Evolutionary conservation across 805 yeast species (phyloP), one percentile per base, ranked within the genome.

Genomic region (Monosporozyma servazzii): DNA sequence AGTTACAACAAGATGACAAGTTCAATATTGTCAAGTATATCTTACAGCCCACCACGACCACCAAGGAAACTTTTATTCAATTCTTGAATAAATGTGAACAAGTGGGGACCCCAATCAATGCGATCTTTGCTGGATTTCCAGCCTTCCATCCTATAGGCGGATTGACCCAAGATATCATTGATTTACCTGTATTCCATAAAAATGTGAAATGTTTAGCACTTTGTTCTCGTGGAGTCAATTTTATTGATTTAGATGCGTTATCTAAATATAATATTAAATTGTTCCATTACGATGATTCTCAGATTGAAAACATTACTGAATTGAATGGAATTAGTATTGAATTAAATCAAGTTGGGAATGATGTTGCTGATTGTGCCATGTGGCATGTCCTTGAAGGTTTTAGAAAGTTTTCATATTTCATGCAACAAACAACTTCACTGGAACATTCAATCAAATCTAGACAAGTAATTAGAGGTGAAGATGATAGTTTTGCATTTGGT

Each of bases 361-460:
- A 83, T 20, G 87, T 82, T 15, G 86, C 85, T 2, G 87, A 82
- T 56, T 71, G 80, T 54, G 85, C 76, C 1, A 63, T 82, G 56
- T 81, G 75, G 74, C 77, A 77, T 55, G 69, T 81, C 1, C 61
- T 82, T 53, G 75, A 76, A 46, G 71, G 78, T 3, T 82, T 79
- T 66, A 70, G 88, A 53, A 72, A 73, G 56, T 79, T 75, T 59
- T 68, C 72, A 5, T 58, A 69, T 29, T 73, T 72, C 50, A 70
- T 68, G 48, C 51, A 51, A 3, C 56, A 58, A 30, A 54, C 72
- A 17, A 63, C 66, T 8, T 60, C 66, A 9, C 48, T 54, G 42
- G 70, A 72, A 23, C 68, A 76, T 56, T 74, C 81, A 1, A 66
- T 73, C 6, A 51, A 52, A 9, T 65, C 77, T 5, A 70, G 86